phyloP scores from a whole-genome alignment of 176 grass and related monocot species.

The Bonia amplexicaulis region DNA sequence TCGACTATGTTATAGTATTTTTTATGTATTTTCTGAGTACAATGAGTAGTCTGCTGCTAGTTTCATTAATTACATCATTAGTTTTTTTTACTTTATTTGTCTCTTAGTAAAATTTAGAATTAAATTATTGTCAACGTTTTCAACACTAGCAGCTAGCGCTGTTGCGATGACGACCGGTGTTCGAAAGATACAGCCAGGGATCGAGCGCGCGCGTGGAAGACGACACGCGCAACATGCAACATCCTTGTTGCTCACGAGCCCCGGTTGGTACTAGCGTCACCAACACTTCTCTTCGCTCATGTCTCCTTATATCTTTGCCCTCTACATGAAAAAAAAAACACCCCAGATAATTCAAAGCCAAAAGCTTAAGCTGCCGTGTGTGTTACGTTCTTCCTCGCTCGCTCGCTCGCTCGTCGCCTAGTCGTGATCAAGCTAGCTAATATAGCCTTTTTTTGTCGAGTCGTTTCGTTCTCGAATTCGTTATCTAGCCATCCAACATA shows the following conservation, averaged over 20 bases:
- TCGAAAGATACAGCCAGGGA: slow-evolving; percentile 24
- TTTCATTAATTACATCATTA: too few species aligned
- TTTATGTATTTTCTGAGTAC: too few species aligned
- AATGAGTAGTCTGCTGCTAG: too few species aligned
- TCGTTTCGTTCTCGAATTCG: slow-evolving; percentile 7
- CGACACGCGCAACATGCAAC: slow-evolving; percentile 2
- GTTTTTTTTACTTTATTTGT: too few species aligned
- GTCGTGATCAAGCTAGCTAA: not conserved
- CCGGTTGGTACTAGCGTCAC: slow-evolving; percentile 71
- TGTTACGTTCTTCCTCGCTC: not conserved
- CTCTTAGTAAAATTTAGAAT: too few species aligned
- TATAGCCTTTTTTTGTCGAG: not conserved
- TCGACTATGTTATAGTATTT: too few species aligned
- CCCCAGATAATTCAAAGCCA: not conserved
- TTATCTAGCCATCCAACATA: not conserved
- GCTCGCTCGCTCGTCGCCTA: not conserved
- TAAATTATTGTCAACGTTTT: too few species aligned
- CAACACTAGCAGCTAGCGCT: not conserved
- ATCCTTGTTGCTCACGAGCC: slow-evolving; percentile 54
- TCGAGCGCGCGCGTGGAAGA: slow-evolving; percentile 19
- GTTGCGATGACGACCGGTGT: slow-evolving; percentile 2
- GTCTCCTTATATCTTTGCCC: slow-evolving; percentile 36
- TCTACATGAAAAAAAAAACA: slow-evolving; percentile 35
- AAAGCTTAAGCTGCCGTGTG: not conserved
- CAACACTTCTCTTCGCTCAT: not conserved